Conservation (phyloP, 495 filamentous ascomycete species). For the Hyaloscypha bicolor region DNA sequence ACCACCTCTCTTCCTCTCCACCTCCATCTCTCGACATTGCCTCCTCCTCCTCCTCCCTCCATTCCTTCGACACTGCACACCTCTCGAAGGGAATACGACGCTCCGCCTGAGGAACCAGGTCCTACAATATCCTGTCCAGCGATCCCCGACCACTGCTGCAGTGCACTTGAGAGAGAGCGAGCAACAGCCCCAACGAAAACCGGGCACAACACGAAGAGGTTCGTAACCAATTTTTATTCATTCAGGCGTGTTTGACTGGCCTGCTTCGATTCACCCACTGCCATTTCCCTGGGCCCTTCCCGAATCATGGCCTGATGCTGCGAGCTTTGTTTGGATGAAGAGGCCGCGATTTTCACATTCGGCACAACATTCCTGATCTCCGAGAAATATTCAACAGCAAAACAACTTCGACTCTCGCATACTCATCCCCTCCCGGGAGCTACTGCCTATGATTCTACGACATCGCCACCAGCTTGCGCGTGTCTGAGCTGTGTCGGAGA, state of each 20-base stretch:
- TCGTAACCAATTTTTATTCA: constrained; percentile 10
- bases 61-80: neutral
- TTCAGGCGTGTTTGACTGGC: neutral
- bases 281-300: too few species aligned
- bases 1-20: constrained; percentile 2
- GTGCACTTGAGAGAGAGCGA: constrained; percentile 1
- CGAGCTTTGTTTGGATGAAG: constrained; percentile 9
- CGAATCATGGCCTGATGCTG: neutral
- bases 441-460: neutral
- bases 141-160: neutral
- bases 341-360: neutral
- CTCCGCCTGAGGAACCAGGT: constrained; percentile 23
- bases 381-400: neutral
- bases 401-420: neutral
- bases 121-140: constrained; percentile 24
- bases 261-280: neutral
- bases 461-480: constrained; percentile 3
- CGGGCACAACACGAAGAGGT: constrained; percentile 18
- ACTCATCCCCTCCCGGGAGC: neutral
- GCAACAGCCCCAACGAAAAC: neutral
- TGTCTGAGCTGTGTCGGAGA: constrained; percentile 22
- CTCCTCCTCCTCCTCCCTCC: neutral
- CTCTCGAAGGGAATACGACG: neutral
- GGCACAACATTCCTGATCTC: constrained; percentile 6
- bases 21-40: neutral